These are phyloP conservation scores for Porodaedalea pini DNA, from an alignment of 1,284 basidiomycete species.

Conservation along the genomic window DNA sequence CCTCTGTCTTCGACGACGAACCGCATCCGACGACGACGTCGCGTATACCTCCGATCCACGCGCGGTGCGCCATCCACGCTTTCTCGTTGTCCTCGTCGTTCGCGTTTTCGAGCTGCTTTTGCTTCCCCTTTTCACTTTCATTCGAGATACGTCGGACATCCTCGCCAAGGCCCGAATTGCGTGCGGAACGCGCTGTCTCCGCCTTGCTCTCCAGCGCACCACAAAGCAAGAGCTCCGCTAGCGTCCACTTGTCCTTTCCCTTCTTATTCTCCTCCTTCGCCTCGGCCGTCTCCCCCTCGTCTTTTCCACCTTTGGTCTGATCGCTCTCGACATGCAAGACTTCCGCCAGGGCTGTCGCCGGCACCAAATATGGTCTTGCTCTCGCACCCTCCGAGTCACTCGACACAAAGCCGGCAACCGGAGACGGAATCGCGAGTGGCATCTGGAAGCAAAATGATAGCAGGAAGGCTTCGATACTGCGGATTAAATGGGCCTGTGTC, in stretches of 20 bases:
- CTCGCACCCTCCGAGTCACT: constrained; percentile 25
- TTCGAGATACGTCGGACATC: not conserved
- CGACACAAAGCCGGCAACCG: constrained; percentile 1
- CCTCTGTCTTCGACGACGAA: not conserved
- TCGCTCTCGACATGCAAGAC: constrained; percentile 22
- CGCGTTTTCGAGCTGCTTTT: not conserved
- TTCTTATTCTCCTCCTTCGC: constrained; percentile 18
- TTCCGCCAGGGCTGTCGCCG: constrained; percentile 31
- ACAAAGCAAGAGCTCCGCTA: constrained; percentile 36
- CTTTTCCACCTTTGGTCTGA: not conserved
- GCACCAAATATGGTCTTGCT: constrained; percentile 34
- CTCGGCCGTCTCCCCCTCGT: not conserved
- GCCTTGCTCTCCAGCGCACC: constrained; percentile 32
- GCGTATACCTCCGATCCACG: constrained; percentile 15
- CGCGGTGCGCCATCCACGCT: constrained; percentile 10
- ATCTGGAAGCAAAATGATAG: constrained; percentile 29
- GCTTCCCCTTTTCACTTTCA: constrained; percentile 1
- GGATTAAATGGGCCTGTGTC: constrained; percentile 30
- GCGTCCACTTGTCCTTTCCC: constrained; percentile 29
- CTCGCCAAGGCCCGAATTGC: not conserved
- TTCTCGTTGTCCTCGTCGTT: not conserved
- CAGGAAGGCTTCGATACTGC: constrained; percentile 37
- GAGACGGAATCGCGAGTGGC: not conserved
- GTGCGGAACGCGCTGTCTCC: not conserved
- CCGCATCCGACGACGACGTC: not conserved